Conservation (phyloP, 768 basidiomycete genomes). For the Mycena indigotica region DNA sequence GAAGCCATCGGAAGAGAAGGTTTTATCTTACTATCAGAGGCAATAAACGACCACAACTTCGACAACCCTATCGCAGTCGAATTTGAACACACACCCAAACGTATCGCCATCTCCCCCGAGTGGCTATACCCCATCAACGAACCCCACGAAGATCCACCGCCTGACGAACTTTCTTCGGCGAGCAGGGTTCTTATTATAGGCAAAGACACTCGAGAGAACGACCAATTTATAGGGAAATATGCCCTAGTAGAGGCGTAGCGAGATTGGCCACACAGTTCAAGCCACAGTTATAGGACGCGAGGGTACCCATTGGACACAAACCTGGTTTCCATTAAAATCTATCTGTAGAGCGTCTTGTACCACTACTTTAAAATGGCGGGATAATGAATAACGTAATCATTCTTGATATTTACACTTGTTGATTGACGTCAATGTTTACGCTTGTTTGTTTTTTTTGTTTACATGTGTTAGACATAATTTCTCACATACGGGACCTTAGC, state of each 20-base stretch:
- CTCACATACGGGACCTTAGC: neutral
- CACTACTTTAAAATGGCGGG: no score
- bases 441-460: neutral
- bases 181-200: neutral
- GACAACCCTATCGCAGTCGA: neutral
- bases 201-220: neutral
- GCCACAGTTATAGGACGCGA: no score
- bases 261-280: no score
- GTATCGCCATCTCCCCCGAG: neutral
- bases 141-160: neutral
- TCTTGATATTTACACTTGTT: neutral
- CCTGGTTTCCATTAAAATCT: no score
- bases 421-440: neutral
- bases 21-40: neutral
- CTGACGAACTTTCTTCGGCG: neutral
- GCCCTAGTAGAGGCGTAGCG: no score
- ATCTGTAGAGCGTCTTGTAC: no score
- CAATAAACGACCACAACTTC: neutral
- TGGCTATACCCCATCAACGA: neutral
- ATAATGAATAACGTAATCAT: neutral
- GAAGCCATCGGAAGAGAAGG: neutral
- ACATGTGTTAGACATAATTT: neutral
- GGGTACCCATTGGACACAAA: no score
- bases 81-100: neutral
- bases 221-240: no score